phyloP scores from a whole-genome alignment of 129 eudicot species.

The Flaveria brownii region DNA sequence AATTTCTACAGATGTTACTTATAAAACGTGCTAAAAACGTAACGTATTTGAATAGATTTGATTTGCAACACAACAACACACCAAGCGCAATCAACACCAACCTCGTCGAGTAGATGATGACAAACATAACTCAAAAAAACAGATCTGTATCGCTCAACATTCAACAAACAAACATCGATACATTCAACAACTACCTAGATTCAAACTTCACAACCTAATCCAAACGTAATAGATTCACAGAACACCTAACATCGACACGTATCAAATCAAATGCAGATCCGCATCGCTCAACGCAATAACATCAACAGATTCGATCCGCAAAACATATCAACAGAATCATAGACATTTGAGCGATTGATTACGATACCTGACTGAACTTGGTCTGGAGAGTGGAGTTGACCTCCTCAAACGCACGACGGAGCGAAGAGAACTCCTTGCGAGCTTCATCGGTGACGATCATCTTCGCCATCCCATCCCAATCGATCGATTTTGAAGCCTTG shows the following conservation, averaged over 20 bases:
- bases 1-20: neutral
- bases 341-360: neutral
- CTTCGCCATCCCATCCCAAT: slow-evolving; percentile 94
- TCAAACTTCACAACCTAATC: neutral
- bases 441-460: slow-evolving; percentile 44
- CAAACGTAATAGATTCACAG: neutral
- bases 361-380: slow-evolving; percentile 44
- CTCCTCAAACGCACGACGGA: slow-evolving; percentile 82
- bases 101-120: neutral
- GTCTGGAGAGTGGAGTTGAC: slow-evolving; percentile 73
- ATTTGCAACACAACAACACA: neutral
- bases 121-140: neutral
- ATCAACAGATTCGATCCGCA: neutral
- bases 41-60: no score
- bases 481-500: slow-evolving; percentile 76
- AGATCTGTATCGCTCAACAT: neutral
- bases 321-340: neutral
- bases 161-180: neutral
- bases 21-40: neutral
- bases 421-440: slow-evolving; percentile 62
- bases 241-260: no score
- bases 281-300: slow-evolving; percentile 4
- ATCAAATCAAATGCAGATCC: slow-evolving; percentile 13
- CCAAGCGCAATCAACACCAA: neutral
- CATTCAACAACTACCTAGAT: neutral